These are phyloP conservation scores for Silene coronaria DNA, from an alignment of 179 eudicot genomes.

Conservation along the genomic window DNA sequence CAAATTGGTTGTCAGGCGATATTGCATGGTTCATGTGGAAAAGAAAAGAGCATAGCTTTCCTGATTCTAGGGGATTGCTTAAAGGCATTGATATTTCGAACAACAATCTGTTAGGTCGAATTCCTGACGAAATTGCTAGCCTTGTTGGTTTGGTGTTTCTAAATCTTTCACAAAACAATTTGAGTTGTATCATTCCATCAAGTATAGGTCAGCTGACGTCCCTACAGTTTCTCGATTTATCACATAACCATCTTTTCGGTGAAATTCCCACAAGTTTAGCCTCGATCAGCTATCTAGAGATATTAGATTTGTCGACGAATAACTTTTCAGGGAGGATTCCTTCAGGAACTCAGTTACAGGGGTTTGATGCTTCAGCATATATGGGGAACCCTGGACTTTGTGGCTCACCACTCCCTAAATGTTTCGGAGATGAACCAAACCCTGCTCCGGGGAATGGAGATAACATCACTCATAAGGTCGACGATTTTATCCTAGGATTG, in stretches of 20 bases:
- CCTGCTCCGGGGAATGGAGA: background rate
- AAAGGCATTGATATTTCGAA: conserved; percentile 18
- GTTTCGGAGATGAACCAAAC: conserved; percentile 5
- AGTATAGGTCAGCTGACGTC: conserved; percentile 12
- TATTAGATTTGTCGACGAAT: conserved; percentile 21
- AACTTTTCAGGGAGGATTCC: conserved; percentile 23
- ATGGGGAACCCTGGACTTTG: conserved; percentile 22
- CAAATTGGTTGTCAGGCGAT: conserved; percentile 9
- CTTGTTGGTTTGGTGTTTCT: conserved; percentile 15
- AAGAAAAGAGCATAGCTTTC: conserved; percentile 9
- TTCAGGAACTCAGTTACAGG: conserved; percentile 7
- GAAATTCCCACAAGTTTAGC: conserved; percentile 20
- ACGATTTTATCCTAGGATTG: conserved; percentile 13
- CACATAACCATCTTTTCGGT: conserved; percentile 19
- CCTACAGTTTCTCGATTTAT: conserved; percentile 12
- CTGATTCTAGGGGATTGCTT: background rate
- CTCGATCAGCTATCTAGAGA: background rate
- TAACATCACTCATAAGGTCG: background rate
- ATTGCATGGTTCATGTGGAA: conserved; percentile 18
- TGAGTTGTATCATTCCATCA: conserved; percentile 16
- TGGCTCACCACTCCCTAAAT: conserved; percentile 21
- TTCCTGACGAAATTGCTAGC: conserved; percentile 18
- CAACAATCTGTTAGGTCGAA: conserved; percentile 16
- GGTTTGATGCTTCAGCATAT: conserved; percentile 16
- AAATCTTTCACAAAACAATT: conserved; percentile 22